A percentile compares a stretch with the other conserved stretches of the same genome.
Conservation (phyloP, 208 protist species). For the Sergeia podlipaevii region DNA sequence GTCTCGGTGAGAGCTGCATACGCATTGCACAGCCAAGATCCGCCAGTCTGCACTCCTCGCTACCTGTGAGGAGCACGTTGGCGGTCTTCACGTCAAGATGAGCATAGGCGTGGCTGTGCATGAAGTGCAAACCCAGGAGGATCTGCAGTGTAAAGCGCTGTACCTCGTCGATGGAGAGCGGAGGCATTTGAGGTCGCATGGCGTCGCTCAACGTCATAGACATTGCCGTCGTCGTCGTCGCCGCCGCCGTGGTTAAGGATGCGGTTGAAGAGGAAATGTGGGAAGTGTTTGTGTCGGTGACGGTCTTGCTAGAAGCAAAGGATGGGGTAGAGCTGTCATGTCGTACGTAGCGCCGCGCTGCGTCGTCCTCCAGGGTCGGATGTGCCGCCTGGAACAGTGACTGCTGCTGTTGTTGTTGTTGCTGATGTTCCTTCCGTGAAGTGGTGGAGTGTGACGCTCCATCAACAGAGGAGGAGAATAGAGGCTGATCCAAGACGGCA, state of each 20-base stretch:
- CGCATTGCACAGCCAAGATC: constrained; percentile 92
- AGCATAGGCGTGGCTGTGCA: constrained; percentile 81
- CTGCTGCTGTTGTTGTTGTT: constrained; percentile 10
- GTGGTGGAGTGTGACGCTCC: neutral
- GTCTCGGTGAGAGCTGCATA: constrained; percentile 33
- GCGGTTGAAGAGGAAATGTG: neutral
- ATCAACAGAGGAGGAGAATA: no score
- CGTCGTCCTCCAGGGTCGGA: no score
- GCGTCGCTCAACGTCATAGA: constrained; percentile 19
- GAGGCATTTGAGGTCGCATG: constrained; percentile 34
- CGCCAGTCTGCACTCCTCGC: constrained; percentile 81
- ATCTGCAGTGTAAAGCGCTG: constrained; percentile 69
- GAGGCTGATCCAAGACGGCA: no score
- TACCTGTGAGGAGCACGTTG: constrained; percentile 78
- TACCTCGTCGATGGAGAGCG: constrained; percentile 59
- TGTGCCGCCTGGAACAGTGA: no score
- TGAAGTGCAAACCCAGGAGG: constrained; percentile 67
- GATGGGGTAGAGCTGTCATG: no score
- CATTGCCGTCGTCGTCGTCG: neutral
- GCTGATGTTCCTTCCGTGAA: neutral
- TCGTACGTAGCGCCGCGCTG: no score
- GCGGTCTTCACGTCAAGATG: constrained; percentile 91
- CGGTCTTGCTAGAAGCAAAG: no score
- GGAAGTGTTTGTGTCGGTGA: neutral
- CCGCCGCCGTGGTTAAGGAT: neutral